These are phyloP conservation scores for Scedosporium minutisporum DNA, from an alignment of 2,329 filamentous ascomycete genomes.

Conservation along the genomic window DNA sequence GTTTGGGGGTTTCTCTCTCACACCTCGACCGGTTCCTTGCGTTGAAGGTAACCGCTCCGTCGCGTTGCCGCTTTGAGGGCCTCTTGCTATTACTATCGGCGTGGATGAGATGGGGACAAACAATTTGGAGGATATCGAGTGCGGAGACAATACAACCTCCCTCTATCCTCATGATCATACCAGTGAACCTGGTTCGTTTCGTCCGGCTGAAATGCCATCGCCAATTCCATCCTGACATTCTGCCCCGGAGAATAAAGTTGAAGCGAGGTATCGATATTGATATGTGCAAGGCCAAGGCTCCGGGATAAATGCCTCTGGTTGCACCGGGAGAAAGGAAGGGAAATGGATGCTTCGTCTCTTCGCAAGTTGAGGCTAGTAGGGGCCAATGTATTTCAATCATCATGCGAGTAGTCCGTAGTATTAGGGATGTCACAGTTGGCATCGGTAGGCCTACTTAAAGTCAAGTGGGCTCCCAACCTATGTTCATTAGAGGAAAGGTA, in stretches of 20 bases:
- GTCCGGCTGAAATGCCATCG: neutral
- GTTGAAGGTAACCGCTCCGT: neutral
- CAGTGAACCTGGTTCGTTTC: neutral
- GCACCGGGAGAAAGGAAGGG: slow-evolving; percentile 1
- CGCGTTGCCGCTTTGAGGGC: neutral
- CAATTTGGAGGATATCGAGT: neutral
- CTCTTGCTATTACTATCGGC: neutral
- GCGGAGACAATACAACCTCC: neutral
- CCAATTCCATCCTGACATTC: neutral
- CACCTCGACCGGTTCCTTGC: neutral
- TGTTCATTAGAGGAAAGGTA: neutral
- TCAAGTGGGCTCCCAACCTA: neutral
- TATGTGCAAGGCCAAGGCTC: neutral
- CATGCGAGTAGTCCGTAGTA: neutral
- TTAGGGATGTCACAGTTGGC: neutral
- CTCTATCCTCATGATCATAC: neutral
- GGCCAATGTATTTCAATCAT: neutral
- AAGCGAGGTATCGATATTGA: neutral
- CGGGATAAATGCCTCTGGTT: neutral
- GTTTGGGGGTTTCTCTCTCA: neutral
- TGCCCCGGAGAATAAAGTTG: neutral
- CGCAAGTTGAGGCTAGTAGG: neutral
- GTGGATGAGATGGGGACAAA: neutral
- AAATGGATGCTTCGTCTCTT: too few species aligned
- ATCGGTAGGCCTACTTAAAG: neutral